phyloP scores from a whole-genome alignment of 2,329 filamentous ascomycete genomes.

The Cladosporium phlei region DNA sequence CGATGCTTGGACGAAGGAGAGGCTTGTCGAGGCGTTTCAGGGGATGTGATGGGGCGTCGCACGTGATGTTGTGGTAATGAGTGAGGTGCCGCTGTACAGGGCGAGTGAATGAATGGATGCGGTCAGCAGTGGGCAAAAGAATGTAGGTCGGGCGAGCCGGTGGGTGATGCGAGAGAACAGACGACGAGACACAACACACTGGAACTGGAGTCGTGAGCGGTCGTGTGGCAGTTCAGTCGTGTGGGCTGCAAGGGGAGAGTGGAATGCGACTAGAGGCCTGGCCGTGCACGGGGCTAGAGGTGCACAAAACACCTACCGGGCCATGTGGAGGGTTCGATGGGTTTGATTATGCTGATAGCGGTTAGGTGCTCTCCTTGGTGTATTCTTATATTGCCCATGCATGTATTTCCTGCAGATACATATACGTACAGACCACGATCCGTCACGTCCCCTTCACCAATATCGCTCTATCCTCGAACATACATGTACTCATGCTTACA shows the following conservation, averaged over 20 bases:
- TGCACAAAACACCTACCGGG: too few relatives aligned
- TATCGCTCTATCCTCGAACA: too few relatives aligned
- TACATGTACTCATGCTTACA: too few relatives aligned
- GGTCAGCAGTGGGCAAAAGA: constrained; percentile 15
- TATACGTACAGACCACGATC: too few relatives aligned
- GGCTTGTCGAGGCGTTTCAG: constrained; percentile 8
- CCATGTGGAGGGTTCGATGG: too few relatives aligned
- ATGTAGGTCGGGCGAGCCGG: constrained; percentile 3
- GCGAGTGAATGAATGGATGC: constrained; percentile 16
- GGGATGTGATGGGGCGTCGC: constrained; percentile 1
- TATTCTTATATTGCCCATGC: too few relatives aligned
- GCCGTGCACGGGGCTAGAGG: too few relatives aligned
- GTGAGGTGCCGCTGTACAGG: constrained; percentile 15
- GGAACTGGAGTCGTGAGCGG: constrained; percentile 5
- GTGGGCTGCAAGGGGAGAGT: constrained; percentile 12
- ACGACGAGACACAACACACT: too few relatives aligned
- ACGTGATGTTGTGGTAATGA: constrained; percentile 6
- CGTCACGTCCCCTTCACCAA: too few relatives aligned
- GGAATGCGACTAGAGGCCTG: constrained; percentile 7
- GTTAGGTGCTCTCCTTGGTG: too few relatives aligned
- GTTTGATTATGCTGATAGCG: too few relatives aligned
- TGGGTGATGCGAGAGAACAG: neutral
- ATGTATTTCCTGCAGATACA: too few relatives aligned
- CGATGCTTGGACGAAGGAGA: constrained; percentile 1
- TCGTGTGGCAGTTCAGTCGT: neutral